Evolutionary conservation across 2,329 filamentous ascomycete genomes (phyloP).

Genomic region (Simplicillium sp.): DNA sequence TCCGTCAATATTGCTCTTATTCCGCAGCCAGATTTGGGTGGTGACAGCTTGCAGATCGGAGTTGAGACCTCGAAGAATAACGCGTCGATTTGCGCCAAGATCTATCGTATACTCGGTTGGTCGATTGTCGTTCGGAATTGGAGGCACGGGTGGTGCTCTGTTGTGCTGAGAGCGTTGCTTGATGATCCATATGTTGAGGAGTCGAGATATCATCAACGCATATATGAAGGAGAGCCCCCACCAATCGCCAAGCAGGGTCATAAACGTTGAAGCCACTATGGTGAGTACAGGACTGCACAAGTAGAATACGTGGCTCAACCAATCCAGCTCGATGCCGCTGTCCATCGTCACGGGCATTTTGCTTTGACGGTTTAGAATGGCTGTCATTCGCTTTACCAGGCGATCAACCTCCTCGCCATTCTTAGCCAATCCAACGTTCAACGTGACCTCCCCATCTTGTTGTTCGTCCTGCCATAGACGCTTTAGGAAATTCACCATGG

Average conservation of each 20-base stretch:
- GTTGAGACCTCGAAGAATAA: slow-evolving; percentile 42
- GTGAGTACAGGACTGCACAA: slow-evolving; percentile 37
- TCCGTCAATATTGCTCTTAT: slow-evolving; percentile 38
- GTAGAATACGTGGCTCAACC: slow-evolving; percentile 39
- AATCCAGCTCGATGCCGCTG: slow-evolving; percentile 27
- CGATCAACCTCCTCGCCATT: slow-evolving; percentile 13
- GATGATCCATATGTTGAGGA: slow-evolving; percentile 47
- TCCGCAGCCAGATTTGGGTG: slow-evolving; percentile 43
- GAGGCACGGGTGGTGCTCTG: not conserved
- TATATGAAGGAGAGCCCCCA: slow-evolving; percentile 38
- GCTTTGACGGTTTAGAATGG: not conserved
- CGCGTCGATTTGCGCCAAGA: slow-evolving; percentile 38
- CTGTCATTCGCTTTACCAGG: slow-evolving; percentile 5
- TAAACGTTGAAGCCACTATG: slow-evolving; percentile 28
- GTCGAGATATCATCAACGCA: slow-evolving; percentile 41
- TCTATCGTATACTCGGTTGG: slow-evolving; percentile 39
- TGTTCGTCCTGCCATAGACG: slow-evolving; percentile 15
- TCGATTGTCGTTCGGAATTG: slow-evolving; percentile 5
- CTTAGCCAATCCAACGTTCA: slow-evolving; percentile 16
- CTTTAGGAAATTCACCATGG: slow-evolving; percentile 38
- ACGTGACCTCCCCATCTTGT: slow-evolving; percentile 13
- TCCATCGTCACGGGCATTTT: slow-evolving; percentile 6
- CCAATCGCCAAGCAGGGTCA: slow-evolving; percentile 39
- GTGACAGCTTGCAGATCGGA: slow-evolving; percentile 52
- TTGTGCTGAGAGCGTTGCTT: slow-evolving; percentile 32